Conservation (phyloP, 2,329 filamentous ascomycete species). For the Verticillium isaacii region DNA sequence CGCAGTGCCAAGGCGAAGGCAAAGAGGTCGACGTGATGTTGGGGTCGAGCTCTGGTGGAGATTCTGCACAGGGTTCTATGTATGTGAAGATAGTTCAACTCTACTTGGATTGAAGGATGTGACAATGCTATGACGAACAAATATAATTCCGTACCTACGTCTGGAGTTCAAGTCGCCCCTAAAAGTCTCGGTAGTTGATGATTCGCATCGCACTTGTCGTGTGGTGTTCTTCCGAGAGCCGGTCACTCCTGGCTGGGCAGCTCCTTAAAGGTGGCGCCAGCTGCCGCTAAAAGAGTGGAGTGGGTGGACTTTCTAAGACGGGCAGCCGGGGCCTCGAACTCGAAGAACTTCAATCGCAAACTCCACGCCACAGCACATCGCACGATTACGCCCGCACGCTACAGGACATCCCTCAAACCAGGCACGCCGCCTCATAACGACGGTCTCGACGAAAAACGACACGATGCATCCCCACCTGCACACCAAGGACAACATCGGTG, state of each 20-base stretch:
- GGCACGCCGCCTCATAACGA: neutral
- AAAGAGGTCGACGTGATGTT: neutral
- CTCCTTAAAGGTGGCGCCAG: neutral
- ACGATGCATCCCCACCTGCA: constrained; percentile 96
- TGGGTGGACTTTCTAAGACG: neutral
- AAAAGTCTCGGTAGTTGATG: too few species aligned
- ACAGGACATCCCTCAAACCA: neutral
- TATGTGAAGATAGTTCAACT: neutral
- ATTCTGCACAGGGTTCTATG: neutral
- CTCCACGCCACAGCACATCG: neutral
- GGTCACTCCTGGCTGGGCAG: neutral
- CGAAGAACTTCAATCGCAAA: neutral
- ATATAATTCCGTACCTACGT: too few species aligned
- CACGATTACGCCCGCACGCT: neutral
- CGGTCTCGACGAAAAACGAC: neutral
- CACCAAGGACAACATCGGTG: constrained; percentile 87
- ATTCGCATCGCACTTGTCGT: too few species aligned
- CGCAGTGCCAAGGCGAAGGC: constrained; percentile 2
- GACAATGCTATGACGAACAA: neutral
- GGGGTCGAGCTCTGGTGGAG: neutral
- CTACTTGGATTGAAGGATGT: too few species aligned
- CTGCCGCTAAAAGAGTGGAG: neutral
- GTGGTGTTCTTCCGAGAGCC: neutral
- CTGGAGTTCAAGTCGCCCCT: too few species aligned
- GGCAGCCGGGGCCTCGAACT: neutral